phyloP scores from a whole-genome alignment of 257 asterid species.

The Striga asiatica region DNA sequence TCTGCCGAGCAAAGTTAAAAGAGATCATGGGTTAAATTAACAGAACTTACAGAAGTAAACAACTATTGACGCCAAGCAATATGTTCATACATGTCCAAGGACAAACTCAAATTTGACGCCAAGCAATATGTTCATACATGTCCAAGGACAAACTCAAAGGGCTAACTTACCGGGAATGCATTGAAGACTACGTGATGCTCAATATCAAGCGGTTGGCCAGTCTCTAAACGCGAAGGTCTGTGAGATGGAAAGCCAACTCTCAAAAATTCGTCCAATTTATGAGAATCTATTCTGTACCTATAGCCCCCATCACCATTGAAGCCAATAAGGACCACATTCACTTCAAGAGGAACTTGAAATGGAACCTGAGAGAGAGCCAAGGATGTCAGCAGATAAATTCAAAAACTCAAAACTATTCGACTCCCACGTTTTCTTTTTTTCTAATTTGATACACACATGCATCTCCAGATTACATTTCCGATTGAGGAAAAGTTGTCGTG shows the following conservation, averaged over 20 bases:
- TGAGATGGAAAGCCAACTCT: constrained; percentile 78
- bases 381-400: constrained; percentile 10
- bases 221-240: constrained; percentile 89
- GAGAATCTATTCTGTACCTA: constrained; percentile 68
- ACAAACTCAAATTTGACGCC: background rate
- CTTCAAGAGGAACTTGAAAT: constrained; percentile 98
- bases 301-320: constrained; percentile 91
- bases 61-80: background rate
- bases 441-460: background rate
- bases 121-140: background rate
- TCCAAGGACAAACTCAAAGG: constrained; percentile 10
- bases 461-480: background rate
- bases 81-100: constrained; percentile 3
- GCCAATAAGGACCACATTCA: constrained; percentile 85
- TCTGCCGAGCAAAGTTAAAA: constrained; percentile 36
- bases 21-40: background rate
- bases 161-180: constrained; percentile 85
- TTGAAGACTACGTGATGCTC: constrained; percentile 91
- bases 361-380: constrained; percentile 59
- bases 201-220: constrained; percentile 92
- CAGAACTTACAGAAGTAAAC: constrained; percentile 4
- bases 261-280: constrained; percentile 80
- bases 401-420: background rate
- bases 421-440: background rate
- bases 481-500: background rate